Base-by-base conservation (phyloP, 2,329 filamentous ascomycete genomes). In the Fusarium redolens region DNA sequence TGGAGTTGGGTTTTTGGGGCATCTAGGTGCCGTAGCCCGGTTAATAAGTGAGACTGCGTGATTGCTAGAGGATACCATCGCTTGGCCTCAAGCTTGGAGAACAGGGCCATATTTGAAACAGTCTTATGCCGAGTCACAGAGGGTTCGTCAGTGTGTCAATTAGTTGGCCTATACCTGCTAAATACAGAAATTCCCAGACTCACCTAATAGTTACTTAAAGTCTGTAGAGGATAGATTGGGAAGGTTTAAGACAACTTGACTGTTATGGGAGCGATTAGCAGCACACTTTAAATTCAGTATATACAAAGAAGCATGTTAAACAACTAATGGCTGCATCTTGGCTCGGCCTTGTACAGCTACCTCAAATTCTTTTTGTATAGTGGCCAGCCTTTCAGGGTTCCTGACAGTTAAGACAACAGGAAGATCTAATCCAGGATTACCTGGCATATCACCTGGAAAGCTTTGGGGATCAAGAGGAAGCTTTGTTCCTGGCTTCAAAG, bases 401-500 rank as follows among this genome's bases (percentile, higher is more conserved):
- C 48, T 37, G 17, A 37, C 48, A 11, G 48, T 25, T 4, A 51
- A 25, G 11, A 51, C 48, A 4, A 51, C 22, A 7, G 48, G 48
- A 2, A 51, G 10, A 3, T 51, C 22, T 1, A 51, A 22, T 11
- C 48, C 48, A 7, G 48, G 48, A 4, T 25, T 51, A 11, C 22
- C 48, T 20, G 48, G 48, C 48, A 51, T 37, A 12, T 51, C 48
- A 5, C 48, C 48, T 14, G 48, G 48, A 11, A 51, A 51, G 15
- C 13, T 35, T 51, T 51, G 48, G 12, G 48, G 48, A 22, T 51
- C 17, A 25, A 51, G 48, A 25, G 48, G 48, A 37, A 51, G 31
- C 13, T 35, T 51, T 37, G n/a, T 37, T 35, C 48, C 48, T 20
- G 48, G 31, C 9, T 25, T 51, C 8, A 37, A 15, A 25, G n/a